Percentiles rank a stretch among this genome's conserved stretches.
Conservation (phyloP, 768 basidiomycete genomes). For the Russula sp. region DNA sequence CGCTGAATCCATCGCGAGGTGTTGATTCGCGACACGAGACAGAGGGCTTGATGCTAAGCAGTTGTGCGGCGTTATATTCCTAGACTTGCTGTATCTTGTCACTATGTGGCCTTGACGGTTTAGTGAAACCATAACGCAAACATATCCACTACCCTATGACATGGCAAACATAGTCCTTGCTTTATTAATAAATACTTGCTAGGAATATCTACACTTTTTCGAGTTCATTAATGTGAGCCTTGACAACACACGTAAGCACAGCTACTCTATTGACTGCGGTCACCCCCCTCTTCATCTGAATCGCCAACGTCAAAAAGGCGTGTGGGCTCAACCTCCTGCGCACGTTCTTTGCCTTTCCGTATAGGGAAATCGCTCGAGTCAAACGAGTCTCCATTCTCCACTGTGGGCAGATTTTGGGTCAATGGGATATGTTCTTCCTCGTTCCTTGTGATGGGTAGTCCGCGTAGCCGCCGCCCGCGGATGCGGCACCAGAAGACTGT, state of each 20-base stretch:
- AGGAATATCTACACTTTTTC: neutral
- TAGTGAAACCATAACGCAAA: constrained; percentile 78
- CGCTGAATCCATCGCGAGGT: constrained; percentile 46
- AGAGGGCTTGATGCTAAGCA: constrained; percentile 41
- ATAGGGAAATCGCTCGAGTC: constrained; percentile 18
- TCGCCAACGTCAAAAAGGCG: constrained; percentile 44
- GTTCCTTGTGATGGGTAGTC: constrained; percentile 36
- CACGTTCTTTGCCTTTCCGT: constrained; percentile 36
- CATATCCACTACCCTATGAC: constrained; percentile 32
- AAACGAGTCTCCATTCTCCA: constrained; percentile 23
- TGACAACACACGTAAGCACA: neutral
- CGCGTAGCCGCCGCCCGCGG: constrained; percentile 38
- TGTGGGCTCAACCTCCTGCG: constrained; percentile 28
- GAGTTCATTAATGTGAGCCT: neutral
- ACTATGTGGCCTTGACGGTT: constrained; percentile 80
- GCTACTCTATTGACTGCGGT: neutral
- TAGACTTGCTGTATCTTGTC: constrained; percentile 69
- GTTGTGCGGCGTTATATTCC: constrained; percentile 71
- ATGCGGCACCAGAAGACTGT: constrained; percentile 76
- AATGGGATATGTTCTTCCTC: constrained; percentile 71
- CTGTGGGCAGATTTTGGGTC: constrained; percentile 33
- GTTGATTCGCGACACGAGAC: constrained; percentile 44
- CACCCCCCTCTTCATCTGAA: constrained; percentile 37
- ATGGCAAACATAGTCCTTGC: neutral
- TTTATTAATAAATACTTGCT: neutral